Conservation (phyloP, 257 asterid species). For the Ballota nigra region DNA sequence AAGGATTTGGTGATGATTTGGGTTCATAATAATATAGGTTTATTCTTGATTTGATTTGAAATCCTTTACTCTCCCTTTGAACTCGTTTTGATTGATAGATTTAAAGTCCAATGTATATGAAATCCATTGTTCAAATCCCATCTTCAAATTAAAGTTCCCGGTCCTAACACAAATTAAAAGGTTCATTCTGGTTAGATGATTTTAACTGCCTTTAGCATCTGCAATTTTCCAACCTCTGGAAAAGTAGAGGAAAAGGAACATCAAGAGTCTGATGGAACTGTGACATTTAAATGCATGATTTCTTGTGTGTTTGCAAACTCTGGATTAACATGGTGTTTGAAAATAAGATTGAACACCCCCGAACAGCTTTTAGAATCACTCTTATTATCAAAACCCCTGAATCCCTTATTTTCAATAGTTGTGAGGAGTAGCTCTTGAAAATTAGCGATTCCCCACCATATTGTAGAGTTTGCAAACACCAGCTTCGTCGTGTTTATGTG, state of each 20-base stretch:
- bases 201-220: not conserved
- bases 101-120: not conserved
- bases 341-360: not conserved
- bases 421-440: not conserved
- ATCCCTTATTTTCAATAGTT: not conserved
- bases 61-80: not conserved
- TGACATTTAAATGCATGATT: not conserved
- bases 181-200: conserved; percentile 3
- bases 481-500: not conserved
- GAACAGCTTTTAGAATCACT: not conserved
- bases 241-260: not conserved
- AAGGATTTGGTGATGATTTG: not conserved
- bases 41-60: not conserved
- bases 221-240: not conserved
- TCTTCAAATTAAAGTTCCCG: not conserved
- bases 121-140: not conserved
- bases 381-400: too few species aligned
- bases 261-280: not conserved
- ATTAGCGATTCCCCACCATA: not conserved
- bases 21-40: not conserved
- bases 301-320: too few species aligned
- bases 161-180: not conserved
- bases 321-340: too few species aligned
- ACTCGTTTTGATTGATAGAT: too few species aligned
- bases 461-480: not conserved